These are phyloP conservation scores for Coniochaeta hoffmannii DNA, from an alignment of 2,329 filamentous ascomycete genomes.

Conservation along the genomic window DNA sequence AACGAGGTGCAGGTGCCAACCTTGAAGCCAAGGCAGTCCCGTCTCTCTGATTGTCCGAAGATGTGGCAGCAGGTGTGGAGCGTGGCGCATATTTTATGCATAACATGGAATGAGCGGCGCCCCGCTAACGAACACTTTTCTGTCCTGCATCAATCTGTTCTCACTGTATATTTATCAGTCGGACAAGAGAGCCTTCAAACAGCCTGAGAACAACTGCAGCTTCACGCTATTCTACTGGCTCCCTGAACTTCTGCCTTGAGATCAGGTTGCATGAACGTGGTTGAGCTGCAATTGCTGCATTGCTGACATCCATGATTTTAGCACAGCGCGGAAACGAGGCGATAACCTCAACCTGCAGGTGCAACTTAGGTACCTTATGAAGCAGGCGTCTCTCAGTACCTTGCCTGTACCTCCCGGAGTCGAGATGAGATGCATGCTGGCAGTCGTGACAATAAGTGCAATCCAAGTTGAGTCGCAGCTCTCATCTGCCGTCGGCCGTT, in stretches of 20 bases:
- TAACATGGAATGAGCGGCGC: neutral
- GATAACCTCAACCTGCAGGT: neutral
- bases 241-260: no score
- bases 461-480: neutral
- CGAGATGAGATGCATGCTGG: neutral
- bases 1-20: no score
- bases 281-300: neutral
- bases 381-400: neutral
- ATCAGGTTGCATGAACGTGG: neutral
- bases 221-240: no score
- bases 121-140: no score
- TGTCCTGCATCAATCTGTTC: no score
- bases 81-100: neutral
- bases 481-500: neutral
- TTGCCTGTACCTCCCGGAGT: no score
- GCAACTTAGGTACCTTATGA: neutral
- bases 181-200: no score
- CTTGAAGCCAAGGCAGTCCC: no score
- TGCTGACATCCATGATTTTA: neutral
- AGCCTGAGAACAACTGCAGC: no score
- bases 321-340: neutral
- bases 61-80: neutral
- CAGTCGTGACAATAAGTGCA: neutral
- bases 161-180: no score
- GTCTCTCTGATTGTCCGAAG: neutral